Base-by-base conservation (phyloP, 2,329 filamentous ascomycete species). In the Colletotrichum euphorbiae region DNA sequence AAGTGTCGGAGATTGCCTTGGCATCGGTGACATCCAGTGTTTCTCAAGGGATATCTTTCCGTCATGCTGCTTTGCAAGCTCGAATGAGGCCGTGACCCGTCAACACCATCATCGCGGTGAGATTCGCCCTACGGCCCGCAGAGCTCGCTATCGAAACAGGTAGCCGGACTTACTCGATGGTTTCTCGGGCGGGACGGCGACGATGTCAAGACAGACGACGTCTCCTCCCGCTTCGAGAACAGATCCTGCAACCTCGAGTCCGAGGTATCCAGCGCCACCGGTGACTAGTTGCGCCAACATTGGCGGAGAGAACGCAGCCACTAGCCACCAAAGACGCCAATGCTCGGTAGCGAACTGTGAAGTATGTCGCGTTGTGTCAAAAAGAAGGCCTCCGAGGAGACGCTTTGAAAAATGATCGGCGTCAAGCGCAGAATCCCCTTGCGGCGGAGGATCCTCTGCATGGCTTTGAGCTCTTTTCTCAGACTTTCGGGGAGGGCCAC, bases 141-240 rank as follows among this genome's bases (percentile, higher is more conserved):
- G 45, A 17, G 45, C 24, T 12, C 3, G 13, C 15, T 12, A 3
- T n/a, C 6, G 17, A 19, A 12, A 5, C 4, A 4, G 21, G 45
- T 11, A 11, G 8, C 13, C 13, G 45, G 4, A 33, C 38, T 28
- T 33, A 31, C 54, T 57, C 54, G 40, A 57, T 12, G 24, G 21
- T 7, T 57, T 40, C 8, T 15, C 21, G 6, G 9, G 33, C 17
- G 51, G 51, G 2, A 2, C 15, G 17, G n/a, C 33, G 7, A 17
- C 21, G 11, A 28, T 13, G 6, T 57, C 40, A 12, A 57, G 54
- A 19, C 54, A 57, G n/a, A 57, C 21, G 19, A 57, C 54, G n/a
- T 57, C 54, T 8, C 38, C 54, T 13, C 54, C 54, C 3, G 21
- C n/a, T 6, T 57, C 40, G 2, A 57, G 38, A 8, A 57, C 24